Base-by-base conservation (phyloP, 495 filamentous ascomycete species). In the Tricharina praecox region DNA sequence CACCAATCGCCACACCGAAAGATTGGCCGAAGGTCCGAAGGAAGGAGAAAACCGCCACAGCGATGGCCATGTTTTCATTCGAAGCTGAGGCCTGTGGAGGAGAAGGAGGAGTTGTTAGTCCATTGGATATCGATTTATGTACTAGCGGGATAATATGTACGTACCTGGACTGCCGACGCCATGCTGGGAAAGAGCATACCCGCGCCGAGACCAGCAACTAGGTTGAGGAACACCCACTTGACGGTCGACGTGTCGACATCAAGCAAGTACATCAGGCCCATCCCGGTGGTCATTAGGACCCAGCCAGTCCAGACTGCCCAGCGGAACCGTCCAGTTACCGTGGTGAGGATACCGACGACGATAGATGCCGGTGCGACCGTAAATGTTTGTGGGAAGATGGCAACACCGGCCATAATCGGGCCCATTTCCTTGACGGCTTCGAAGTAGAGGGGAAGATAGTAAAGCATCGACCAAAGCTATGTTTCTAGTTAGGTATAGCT, bases 391-490 rank as follows among this genome's bases (percentile, higher is more conserved):
- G 77, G 76, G 44, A 82, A 67, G 3, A 82, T 53, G 1, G 73
- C 67, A 3, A 84, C 62, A 5, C 79, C 78, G 0, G 76, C 62
- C 11, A 76, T 53, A 35, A 77, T 73, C 1, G 73, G 66, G 4
- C 67, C 62, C 50, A 73, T 68, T 23, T 67, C 69, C 51, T 78
- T 74, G 24, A 80, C 71, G 5, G 72, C 75, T 53, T 78, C 69
- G 50, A 76, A 81, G 61, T 80, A 86, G 1, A 86, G 61, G 0
- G 79, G 70, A 21, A 81, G 58, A 42, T 78, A 82, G 52, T 83
- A 82, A 1, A 86, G 60, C 0, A 77, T 59, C 11, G 51, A 55
- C 64, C 65, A 70, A 32, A 67, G 60, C 50, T 58, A 15, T 16
- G 40, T n/a, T 37, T 9, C 34, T 4, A 10, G 24, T 43, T 23